These are phyloP conservation scores for Millerago galiae DNA, from an alignment of 805 yeast species.

Conservation along the genomic window DNA sequence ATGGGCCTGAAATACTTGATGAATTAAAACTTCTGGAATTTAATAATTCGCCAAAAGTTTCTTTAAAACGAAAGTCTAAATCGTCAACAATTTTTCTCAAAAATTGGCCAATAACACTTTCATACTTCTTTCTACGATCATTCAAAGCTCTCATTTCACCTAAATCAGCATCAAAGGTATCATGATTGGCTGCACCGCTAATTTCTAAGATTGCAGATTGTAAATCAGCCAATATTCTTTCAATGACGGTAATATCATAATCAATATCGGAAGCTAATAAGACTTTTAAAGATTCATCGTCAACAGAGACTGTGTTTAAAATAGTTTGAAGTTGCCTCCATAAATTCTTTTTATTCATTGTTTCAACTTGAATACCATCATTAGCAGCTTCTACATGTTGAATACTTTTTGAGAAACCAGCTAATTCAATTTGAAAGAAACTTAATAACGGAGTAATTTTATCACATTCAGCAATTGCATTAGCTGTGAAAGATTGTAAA, in stretches of 20 bases:
- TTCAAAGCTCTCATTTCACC: conserved; percentile 66
- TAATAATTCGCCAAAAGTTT: conserved; percentile 27
- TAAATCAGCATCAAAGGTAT: conserved; percentile 33
- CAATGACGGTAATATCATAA: conserved; percentile 44
- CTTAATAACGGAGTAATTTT: conserved; percentile 48
- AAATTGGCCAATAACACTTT: conserved; percentile 46
- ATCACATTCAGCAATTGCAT: conserved; percentile 47
- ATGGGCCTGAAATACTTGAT: conserved; percentile 11
- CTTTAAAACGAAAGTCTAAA: conserved; percentile 36
- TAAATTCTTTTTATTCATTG: conserved; percentile 72
- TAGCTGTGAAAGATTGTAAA: conserved; percentile 35
- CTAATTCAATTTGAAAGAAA: conserved; percentile 52
- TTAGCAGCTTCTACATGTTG: conserved; percentile 67
- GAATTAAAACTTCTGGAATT: conserved; percentile 23
- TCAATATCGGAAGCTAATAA: conserved; percentile 44
- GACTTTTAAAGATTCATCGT: conserved; percentile 43
- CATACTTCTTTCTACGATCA: conserved; percentile 59
- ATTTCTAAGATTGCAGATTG: conserved; percentile 62
- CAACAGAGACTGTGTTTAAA: conserved; percentile 62
- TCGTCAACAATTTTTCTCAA: conserved; percentile 38
- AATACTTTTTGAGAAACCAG: conserved; percentile 62
- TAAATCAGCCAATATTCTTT: conserved; percentile 47
- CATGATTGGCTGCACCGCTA: conserved; percentile 29
- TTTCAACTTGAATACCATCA: conserved; percentile 75
- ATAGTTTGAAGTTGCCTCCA: conserved; percentile 66